Conservation (phyloP, 208 protist genomes). For the Wallacemonas sp. region DNA sequence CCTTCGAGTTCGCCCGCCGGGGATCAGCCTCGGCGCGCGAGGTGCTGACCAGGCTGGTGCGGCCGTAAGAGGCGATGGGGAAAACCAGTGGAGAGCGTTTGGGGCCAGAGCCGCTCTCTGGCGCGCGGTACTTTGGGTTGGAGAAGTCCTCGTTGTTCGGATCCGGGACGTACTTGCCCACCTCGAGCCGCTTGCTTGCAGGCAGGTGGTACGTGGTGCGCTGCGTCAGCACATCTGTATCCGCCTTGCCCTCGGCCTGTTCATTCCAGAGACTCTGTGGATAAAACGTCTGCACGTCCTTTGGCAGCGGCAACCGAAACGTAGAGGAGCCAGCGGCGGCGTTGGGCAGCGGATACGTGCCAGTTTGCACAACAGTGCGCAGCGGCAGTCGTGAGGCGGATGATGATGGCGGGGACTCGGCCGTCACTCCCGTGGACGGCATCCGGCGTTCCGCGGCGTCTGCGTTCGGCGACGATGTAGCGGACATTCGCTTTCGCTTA, state of each 20-base stretch:
- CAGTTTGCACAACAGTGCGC: slow-evolving; percentile 21
- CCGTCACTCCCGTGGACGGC: no score
- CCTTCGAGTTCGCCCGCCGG: neutral
- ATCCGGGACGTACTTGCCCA: slow-evolving; percentile 80
- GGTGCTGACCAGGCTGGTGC: neutral
- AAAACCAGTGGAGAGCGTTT: neutral
- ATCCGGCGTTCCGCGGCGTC: no score
- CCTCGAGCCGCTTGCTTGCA: slow-evolving; percentile 41
- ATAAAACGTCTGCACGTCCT: slow-evolving; percentile 39
- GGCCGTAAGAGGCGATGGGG: slow-evolving; percentile 10
- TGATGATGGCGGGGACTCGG: neutral
- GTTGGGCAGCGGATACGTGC: slow-evolving; percentile 16
- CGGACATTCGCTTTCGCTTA: slow-evolving; percentile 8
- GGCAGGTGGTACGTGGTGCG: slow-evolving; percentile 56
- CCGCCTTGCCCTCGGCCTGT: slow-evolving; percentile 37
- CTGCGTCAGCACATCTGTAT: slow-evolving; percentile 47
- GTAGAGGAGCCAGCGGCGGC: neutral
- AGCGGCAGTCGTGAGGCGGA: slow-evolving; percentile 8
- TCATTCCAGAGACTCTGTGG: slow-evolving; percentile 73
- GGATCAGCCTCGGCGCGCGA: neutral
- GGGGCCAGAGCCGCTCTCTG: slow-evolving; percentile 3
- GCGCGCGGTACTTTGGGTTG: slow-evolving; percentile 68
- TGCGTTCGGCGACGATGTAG: neutral
- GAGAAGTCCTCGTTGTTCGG: slow-evolving; percentile 71
- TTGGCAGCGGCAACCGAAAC: slow-evolving; percentile 6